Base-by-base conservation (phyloP, 108 stramenopile species). In the Schizochytrium sp. region DNA sequence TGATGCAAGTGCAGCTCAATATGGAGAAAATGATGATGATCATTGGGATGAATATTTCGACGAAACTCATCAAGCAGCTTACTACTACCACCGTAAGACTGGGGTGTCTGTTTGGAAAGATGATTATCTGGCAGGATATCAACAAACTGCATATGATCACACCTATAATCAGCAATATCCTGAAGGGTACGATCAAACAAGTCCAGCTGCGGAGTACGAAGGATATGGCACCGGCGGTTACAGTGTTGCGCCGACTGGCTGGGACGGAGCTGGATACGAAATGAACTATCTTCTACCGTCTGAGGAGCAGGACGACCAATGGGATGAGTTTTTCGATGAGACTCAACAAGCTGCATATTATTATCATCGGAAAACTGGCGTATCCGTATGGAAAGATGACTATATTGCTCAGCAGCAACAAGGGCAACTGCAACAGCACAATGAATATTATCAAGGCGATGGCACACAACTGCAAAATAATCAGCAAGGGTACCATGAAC, bases 291-390 rank as follows among this genome's bases (percentile, higher is more conserved):
- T 28, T 28, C 28, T 28, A 28, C 28, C 28, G 28, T 28, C 64
- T 5, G 64, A 69, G 28, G 64, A 7, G 7, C 42, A 69, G 64
- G 64, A 0, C 42, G 64, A 69, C 2, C 19, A 38, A 7, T 69
- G 64, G 64, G 64, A 69, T 7, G 64, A 69, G 64, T 69, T 44
- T 38, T 69, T 69, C 44, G 64, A 69, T 44, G 64, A 69, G 64
- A 13, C 3, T 0, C 64, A 69, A 44, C 64, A 69, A 15, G 64
- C 64, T 69, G 64, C 28, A 3, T 69, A 69, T 44, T 69, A 69
- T 15, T 69, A 38, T 3, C 40, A 69, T 15, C 64, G 64, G 28
- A 38, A 1, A 8, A 69, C 64, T 38, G 64, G 64, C 64, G 64
- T 44, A 38, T 44, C 64, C 2, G 64, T 69, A 7, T 69, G 64